Evolutionary conservation across 2,329 filamentous ascomycete species (phyloP).

Genomic region (Trichoderma sp.): DNA sequence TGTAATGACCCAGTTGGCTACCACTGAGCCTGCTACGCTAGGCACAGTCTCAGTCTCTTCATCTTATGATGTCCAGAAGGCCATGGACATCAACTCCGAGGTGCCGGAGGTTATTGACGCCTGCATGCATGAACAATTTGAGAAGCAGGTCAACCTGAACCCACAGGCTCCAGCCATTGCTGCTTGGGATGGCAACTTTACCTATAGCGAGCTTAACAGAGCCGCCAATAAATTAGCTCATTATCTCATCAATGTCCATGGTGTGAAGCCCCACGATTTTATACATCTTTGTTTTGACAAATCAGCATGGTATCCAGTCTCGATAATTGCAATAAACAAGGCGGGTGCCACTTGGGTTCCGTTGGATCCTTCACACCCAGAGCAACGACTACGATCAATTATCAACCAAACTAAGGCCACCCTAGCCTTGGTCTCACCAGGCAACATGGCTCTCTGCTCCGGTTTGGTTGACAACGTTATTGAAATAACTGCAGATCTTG

Average conservation of each 20-base stretch:
- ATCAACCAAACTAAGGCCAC: constrained; percentile 1
- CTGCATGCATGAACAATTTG: background rate
- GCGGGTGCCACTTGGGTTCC: constrained; percentile 14
- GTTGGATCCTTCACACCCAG: constrained; percentile 1
- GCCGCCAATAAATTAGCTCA: constrained; percentile 5
- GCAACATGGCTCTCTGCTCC: background rate
- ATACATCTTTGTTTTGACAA: constrained; percentile 12
- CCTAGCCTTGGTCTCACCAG: background rate
- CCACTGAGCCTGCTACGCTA: background rate
- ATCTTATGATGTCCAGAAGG: background rate
- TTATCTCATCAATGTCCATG: background rate
- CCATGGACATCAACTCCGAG: background rate
- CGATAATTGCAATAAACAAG: constrained; percentile 13
- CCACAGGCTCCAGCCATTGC: constrained; percentile 1
- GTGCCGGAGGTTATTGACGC: background rate
- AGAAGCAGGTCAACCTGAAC: background rate
- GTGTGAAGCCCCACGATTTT: background rate
- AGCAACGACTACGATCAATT: constrained; percentile 1
- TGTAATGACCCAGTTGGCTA: background rate
- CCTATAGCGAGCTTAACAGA: background rate
- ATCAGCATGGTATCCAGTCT: constrained; percentile 2
- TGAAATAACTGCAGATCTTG: background rate
- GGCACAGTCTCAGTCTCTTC: background rate
- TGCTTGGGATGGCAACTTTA: constrained; percentile 6
- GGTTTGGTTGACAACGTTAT: background rate